A percentile compares a stretch with the other conserved stretches of the same genome.
These are phyloP conservation scores for Volvox carteri DNA, from an alignment of 163 green algal genomes.

Conservation along the genomic window DNA sequence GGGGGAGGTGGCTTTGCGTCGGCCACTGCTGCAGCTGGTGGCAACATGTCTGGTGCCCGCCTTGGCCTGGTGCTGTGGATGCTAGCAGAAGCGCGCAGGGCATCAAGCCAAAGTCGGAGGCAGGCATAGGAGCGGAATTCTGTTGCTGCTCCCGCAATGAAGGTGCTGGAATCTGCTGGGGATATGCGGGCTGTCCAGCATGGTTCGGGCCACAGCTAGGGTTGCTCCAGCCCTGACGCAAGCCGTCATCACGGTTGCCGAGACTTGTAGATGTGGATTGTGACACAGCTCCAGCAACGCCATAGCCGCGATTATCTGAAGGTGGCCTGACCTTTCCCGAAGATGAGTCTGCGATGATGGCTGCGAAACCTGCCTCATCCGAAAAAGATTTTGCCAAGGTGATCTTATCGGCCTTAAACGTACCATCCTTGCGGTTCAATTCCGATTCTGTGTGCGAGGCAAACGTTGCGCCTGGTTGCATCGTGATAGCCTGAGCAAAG, in stretches of 20 bases:
- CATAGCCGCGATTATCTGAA: not conserved
- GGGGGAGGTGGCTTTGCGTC: too few relatives aligned
- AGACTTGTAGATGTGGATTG: not conserved
- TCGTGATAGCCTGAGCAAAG: not conserved
- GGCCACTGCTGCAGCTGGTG: not conserved
- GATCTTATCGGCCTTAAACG: not conserved
- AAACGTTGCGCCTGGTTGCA: not conserved
- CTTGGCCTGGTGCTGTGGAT: slow-evolving; percentile 3
- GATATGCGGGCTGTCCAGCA: not conserved
- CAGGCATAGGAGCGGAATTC: not conserved
- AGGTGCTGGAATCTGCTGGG: not conserved
- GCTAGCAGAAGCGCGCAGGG: not conserved
- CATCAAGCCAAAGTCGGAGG: not conserved
- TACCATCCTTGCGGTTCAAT: not conserved
- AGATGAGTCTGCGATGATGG: not conserved
- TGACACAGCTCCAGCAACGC: not conserved
- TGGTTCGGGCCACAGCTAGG: not conserved
- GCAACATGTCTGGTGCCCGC: not conserved
- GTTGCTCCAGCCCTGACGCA: not conserved
- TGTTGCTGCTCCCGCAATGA: not conserved
- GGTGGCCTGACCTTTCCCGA: not conserved
- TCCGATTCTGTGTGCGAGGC: not conserved
- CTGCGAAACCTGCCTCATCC: not conserved
- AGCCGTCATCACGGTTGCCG: not conserved
- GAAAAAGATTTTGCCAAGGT: not conserved